These are phyloP conservation scores for Ligustrum vulgare DNA, from an alignment of 257 asterid genomes.

Conservation along the genomic window DNA sequence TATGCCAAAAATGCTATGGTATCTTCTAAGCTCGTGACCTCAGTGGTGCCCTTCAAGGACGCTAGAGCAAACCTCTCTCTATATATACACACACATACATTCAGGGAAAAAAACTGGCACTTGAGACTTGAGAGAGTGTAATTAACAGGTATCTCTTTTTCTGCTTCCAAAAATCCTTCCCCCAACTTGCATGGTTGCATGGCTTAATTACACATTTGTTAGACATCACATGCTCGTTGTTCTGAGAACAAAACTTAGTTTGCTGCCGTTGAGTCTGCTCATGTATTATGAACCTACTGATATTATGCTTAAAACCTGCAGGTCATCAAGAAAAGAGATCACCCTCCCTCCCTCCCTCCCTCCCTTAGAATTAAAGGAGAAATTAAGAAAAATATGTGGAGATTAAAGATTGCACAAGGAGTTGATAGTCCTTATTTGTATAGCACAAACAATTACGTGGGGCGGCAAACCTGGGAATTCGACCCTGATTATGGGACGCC, in stretches of 20 bases:
- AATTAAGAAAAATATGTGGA: conserved; percentile 52
- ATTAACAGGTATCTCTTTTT: neutral
- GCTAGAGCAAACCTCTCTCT: too few species aligned
- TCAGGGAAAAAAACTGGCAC: neutral
- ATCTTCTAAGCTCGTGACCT: too few species aligned
- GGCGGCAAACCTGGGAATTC: conserved; percentile 64
- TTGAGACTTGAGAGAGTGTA: neutral
- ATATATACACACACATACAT: too few species aligned
- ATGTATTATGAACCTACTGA: neutral
- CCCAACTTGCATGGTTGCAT: neutral
- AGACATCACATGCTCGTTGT: neutral
- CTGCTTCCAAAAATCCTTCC: neutral
- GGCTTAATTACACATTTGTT: neutral
- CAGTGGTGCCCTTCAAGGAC: too few species aligned
- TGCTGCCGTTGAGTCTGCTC: neutral
- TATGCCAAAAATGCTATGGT: too few species aligned
- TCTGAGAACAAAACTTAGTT: neutral
- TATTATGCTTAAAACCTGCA: conserved; percentile 8
- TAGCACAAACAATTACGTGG: conserved; percentile 66
- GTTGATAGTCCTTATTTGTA: conserved; percentile 48
- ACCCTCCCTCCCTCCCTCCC: too few species aligned
- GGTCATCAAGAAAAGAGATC: conserved; percentile 5
- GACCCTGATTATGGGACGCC: conserved; percentile 48
- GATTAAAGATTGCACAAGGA: conserved; percentile 54
- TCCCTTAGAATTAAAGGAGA: neutral